Base-by-base conservation (phyloP, 2,329 filamentous ascomycete genomes). In the Camptophora hylomeconis region DNA sequence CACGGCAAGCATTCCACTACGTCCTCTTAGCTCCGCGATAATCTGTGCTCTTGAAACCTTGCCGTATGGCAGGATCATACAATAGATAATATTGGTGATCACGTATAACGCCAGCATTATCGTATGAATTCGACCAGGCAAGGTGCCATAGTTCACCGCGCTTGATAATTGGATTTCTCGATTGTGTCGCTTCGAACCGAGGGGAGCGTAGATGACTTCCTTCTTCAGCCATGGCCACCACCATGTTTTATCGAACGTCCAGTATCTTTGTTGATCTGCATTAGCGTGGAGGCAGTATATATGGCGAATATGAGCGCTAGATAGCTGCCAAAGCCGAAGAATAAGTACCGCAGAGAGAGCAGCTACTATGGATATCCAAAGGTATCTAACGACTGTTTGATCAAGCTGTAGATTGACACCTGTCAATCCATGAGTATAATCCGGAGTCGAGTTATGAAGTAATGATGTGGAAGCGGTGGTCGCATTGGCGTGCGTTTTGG, bases 1-100 rank as follows among this genome's bases (percentile, higher is more conserved):
- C 7, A 84, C 65, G 4, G 86, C 75, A 39, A 98, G 67, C 6
- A 77, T 79, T 31, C 89, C 89, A 5, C 80, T 80, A 33, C 89
- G 74, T 20, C 86, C 86, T 45, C 89, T 77, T 23, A 94, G 64
- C 49, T 92, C 80, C 14, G 86, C 86, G 17, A 80, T 62, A 16
- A 92, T 63, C 3, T 75, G 67, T 25, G 52, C 50, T 30, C 53
- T 56, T 18, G 57, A 46, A 24, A 58, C 57, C 28, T 51, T 49
- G 3, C 37, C 36, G 36, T 63, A 64, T 36, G 60, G 52, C 26
- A 65, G 47, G 15, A 56, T 44, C 20, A 45, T 31, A 49, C 80
- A 86, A 57, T 89, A 92, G 6, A 73, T 73, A 22, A 87, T 50
- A 48, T 93, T 92, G 35, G 72, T 74, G 3, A 60, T 59, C n/a